phyloP scores from a whole-genome alignment of 495 filamentous ascomycete species.

The Saxophila tyrrhenica region DNA sequence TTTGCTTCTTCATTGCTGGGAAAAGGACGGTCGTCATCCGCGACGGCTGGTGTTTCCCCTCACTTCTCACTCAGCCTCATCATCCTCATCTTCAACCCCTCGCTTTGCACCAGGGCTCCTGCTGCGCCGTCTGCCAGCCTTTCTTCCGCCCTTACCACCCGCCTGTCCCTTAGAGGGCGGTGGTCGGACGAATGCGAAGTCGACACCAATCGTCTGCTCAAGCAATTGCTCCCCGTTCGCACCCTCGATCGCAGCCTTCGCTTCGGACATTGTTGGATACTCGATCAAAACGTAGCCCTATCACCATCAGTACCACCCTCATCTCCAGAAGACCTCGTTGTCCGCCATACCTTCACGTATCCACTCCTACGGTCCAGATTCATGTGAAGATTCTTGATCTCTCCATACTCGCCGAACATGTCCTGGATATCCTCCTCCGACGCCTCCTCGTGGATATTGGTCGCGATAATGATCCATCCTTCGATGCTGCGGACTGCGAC shows the following conservation, averaged over 20 bases:
- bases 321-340: neutral
- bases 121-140: conserved; percentile 45
- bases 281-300: conserved; percentile 92
- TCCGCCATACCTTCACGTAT: conserved; percentile 80
- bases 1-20: neutral
- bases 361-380: conserved; percentile 91
- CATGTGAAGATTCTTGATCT: conserved; percentile 94
- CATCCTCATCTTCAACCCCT: conserved; percentile 20
- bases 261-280: conserved; percentile 79
- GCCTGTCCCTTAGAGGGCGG: conserved; percentile 56
- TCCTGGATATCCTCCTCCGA: conserved; percentile 93
- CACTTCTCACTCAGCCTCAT: conserved; percentile 23
- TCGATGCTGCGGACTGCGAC: conserved; percentile 96
- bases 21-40: neutral
- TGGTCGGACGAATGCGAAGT: conserved; percentile 95
- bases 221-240: conserved; percentile 73
- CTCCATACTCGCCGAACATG: conserved; percentile 87
- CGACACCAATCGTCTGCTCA: conserved; percentile 82
- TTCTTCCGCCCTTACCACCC: conserved; percentile 36
- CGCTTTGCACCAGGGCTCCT: conserved; percentile 38
- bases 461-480: conserved; percentile 95
- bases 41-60: neutral
- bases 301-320: conserved; percentile 1
- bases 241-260: conserved; percentile 72
- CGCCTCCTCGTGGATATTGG: conserved; percentile 96